These are phyloP conservation scores for Pythium rishiriense DNA, from an alignment of 352 stramenopile genomes.

Conservation along the genomic window DNA sequence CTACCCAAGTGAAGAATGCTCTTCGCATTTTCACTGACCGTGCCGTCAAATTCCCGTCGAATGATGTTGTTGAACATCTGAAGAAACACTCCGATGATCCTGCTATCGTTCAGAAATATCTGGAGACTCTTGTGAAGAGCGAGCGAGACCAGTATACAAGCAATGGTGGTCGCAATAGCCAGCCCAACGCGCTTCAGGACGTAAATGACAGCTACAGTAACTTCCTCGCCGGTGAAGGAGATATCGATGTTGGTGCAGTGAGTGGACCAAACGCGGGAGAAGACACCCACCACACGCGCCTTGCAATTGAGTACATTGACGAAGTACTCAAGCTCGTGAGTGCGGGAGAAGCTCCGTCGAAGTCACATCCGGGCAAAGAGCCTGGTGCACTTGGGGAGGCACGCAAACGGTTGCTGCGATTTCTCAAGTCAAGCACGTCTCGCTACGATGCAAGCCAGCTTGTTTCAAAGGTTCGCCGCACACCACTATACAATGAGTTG, in stretches of 20 bases:
- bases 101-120: constrained; percentile 74
- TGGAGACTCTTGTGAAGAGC: constrained; percentile 78
- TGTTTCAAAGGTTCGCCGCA: constrained; percentile 75
- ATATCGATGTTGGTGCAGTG: constrained; percentile 37
- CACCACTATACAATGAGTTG: constrained; percentile 81
- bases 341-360: constrained; percentile 71
- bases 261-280: constrained; percentile 31
- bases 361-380: constrained; percentile 81
- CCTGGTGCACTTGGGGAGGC: constrained; percentile 66
- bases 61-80: constrained; percentile 78
- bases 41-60: constrained; percentile 59
- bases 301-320: constrained; percentile 86
- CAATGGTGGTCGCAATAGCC: constrained; percentile 19
- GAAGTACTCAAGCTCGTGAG: constrained; percentile 78
- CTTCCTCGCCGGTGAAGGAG: constrained; percentile 70
- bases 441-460: constrained; percentile 75
- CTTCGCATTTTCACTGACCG: constrained; percentile 86
- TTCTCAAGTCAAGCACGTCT: constrained; percentile 74
- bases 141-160: constrained; percentile 31
- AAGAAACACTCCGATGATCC: constrained; percentile 75
- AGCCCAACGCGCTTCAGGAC: constrained; percentile 15
- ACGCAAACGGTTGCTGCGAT: constrained; percentile 79
- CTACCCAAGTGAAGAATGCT: constrained; percentile 67
- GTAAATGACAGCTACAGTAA: constrained; percentile 86
- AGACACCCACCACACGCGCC: constrained; percentile 78